phyloP scores from a whole-genome alignment of 192 early-diverging fungal genomes.

The Coemansia sp. region DNA sequence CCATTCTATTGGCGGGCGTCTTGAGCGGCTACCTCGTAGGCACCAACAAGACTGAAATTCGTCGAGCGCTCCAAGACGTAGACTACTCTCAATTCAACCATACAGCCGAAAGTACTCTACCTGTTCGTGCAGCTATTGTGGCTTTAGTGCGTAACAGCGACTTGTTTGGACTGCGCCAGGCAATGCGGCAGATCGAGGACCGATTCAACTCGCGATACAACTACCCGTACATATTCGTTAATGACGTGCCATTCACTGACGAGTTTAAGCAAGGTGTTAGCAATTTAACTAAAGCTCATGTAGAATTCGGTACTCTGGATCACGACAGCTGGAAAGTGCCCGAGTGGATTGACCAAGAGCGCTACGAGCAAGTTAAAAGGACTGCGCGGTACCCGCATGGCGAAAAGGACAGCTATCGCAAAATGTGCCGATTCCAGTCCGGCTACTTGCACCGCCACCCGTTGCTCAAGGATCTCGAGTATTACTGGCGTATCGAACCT shows the following conservation, averaged over 20 bases:
- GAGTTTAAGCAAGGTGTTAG: constrained; percentile 62
- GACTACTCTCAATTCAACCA: neutral
- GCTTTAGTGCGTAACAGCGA: constrained; percentile 71
- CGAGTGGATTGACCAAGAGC: constrained; percentile 47
- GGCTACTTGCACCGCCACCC: constrained; percentile 47
- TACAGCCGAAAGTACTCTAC: neutral
- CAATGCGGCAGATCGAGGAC: constrained; percentile 65
- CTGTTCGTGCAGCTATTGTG: constrained; percentile 62
- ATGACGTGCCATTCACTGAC: constrained; percentile 71
- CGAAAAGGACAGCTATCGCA: constrained; percentile 39
- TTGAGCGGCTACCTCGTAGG: constrained; percentile 32
- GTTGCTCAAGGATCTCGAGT: constrained; percentile 38
- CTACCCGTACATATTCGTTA: constrained; percentile 85
- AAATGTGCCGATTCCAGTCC: constrained; percentile 48
- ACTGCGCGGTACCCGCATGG: constrained; percentile 33
- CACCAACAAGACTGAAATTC: constrained; percentile 8
- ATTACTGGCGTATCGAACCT: constrained; percentile 58
- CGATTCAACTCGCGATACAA: constrained; percentile 72
- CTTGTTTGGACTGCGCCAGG: constrained; percentile 56
- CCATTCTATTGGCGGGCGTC: constrained; percentile 23
- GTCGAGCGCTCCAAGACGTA: neutral
- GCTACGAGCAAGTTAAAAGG: constrained; percentile 14
- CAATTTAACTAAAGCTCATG: constrained; percentile 26
- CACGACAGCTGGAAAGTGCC: constrained; percentile 47
- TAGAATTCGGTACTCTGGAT: constrained; percentile 44